A percentile compares a stretch with the other conserved stretches of the same genome.
These are phyloP conservation scores for Xanthoparmelia taractica DNA, from an alignment of 495 filamentous ascomycete genomes.

Conservation along the genomic window DNA sequence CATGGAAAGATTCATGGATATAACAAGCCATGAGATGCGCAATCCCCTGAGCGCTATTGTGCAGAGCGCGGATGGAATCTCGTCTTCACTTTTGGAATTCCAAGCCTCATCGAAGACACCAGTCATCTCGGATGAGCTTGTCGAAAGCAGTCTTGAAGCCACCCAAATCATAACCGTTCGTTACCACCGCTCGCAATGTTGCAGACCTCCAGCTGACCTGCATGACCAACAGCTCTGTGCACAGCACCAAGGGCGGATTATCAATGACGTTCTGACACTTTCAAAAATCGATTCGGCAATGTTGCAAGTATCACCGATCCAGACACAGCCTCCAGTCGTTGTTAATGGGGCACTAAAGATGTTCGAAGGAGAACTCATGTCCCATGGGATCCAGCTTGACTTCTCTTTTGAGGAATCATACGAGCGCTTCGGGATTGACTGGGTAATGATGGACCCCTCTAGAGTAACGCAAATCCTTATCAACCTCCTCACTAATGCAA, in stretches of 20 bases:
- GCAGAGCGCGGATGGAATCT: conserved; percentile 71
- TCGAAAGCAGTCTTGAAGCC: neutral
- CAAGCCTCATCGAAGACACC: conserved; percentile 18
- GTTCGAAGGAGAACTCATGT: conserved; percentile 61
- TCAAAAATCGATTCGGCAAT: conserved; percentile 73
- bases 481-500: conserved; percentile 66
- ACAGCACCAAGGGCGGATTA: conserved; percentile 68
- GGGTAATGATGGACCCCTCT: conserved; percentile 60
- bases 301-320: conserved; percentile 58
- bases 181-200: neutral
- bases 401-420: conserved; percentile 53
- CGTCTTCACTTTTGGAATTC: conserved; percentile 42
- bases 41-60: conserved; percentile 75
- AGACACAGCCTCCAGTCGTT: conserved; percentile 56
- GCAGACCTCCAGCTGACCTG: neutral
- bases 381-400: conserved; percentile 55
- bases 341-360: conserved; percentile 60
- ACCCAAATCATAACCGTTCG: neutral
- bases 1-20: conserved; percentile 80
- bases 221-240: conserved; percentile 44
- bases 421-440: conserved; percentile 48
- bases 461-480: conserved; percentile 64
- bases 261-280: conserved; percentile 68
- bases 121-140: neutral
- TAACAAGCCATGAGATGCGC: conserved; percentile 77